These are phyloP conservation scores for Saprolegnia parasitica DNA, from an alignment of 352 stramenopile genomes.

Conservation along the genomic window DNA sequence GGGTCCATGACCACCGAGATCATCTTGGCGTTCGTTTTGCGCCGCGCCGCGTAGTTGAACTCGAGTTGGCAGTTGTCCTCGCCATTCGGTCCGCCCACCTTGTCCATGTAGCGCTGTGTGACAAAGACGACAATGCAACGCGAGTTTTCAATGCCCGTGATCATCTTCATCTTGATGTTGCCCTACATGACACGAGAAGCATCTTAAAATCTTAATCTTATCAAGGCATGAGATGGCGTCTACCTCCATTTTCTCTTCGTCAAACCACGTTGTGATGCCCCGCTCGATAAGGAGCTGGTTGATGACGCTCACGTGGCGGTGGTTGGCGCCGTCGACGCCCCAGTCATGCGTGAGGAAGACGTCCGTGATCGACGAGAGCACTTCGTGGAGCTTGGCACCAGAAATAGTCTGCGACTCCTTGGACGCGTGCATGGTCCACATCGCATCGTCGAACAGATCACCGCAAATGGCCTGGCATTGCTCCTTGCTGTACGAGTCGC, in stretches of 20 bases:
- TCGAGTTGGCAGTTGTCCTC: constrained; percentile 29
- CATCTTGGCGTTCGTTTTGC: constrained; percentile 17
- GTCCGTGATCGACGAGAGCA: background rate
- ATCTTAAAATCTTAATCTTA: no score
- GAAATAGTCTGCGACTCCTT: constrained; percentile 1
- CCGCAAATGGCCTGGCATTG: constrained; percentile 5
- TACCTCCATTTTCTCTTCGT: constrained; percentile 28
- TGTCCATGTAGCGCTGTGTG: constrained; percentile 23
- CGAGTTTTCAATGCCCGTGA: constrained; percentile 22
- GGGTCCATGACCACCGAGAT: constrained; percentile 22
- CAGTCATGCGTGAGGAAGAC: constrained; percentile 26
- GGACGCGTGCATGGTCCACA: background rate
- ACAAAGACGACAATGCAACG: constrained; percentile 28
- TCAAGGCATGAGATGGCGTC: no score
- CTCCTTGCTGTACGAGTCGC: background rate
- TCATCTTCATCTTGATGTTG: constrained; percentile 17
- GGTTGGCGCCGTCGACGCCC: constrained; percentile 13
- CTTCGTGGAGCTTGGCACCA: background rate
- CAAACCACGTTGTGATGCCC: constrained; percentile 26
- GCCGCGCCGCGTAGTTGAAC: constrained; percentile 23
- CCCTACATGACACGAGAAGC: no score
- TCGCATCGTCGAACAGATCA: constrained; percentile 18
- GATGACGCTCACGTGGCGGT: constrained; percentile 10
- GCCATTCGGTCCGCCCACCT: constrained; percentile 18
- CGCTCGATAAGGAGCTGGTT: constrained; percentile 6